Conservation (phyloP, 2,329 filamentous ascomycete species). For the Ilyonectria destructans region DNA sequence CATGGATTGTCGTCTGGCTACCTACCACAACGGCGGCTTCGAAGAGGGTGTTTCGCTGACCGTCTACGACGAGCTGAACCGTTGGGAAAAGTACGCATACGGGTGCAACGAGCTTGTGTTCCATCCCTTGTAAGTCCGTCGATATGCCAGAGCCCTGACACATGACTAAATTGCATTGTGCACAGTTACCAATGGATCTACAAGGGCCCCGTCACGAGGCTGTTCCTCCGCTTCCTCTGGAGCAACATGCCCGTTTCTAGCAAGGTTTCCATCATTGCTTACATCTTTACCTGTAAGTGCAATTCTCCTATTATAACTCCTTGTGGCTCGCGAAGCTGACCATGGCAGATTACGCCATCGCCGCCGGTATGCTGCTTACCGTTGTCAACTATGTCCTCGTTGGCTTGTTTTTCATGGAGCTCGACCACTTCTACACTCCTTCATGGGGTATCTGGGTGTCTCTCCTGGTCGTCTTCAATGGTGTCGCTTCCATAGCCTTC, state of each 20-base stretch:
- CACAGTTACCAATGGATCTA: slow-evolving; percentile 67
- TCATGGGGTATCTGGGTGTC: slow-evolving; percentile 76
- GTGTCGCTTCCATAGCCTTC: slow-evolving; percentile 43
- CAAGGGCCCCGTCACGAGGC: slow-evolving; percentile 75
- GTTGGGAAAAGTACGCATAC: slow-evolving; percentile 84
- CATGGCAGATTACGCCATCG: slow-evolving; percentile 74
- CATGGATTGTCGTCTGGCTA: slow-evolving; percentile 78
- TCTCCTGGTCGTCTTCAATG: slow-evolving; percentile 48
- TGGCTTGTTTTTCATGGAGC: slow-evolving; percentile 78
- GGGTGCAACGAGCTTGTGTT: slow-evolving; percentile 82
- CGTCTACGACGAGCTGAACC: slow-evolving; percentile 80
- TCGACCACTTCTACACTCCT: slow-evolving; percentile 79
- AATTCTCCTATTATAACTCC: background rate
- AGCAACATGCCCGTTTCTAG: slow-evolving; percentile 71
- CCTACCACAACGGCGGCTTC: slow-evolving; percentile 80
- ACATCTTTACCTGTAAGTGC: slow-evolving; percentile 72
- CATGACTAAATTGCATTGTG: slow-evolving; percentile 2
- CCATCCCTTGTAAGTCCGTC: slow-evolving; percentile 69
- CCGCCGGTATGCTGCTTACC: slow-evolving; percentile 76
- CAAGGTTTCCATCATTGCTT: slow-evolving; percentile 80
- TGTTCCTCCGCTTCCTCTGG: slow-evolving; percentile 55
- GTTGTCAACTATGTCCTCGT: slow-evolving; percentile 80
- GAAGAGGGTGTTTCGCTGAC: slow-evolving; percentile 84
- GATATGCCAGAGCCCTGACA: background rate
- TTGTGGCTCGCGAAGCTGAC: background rate